Evolutionary conservation across 2,329 filamentous ascomycete species (phyloP).

Genomic region (Apiospora malaysiana): DNA sequence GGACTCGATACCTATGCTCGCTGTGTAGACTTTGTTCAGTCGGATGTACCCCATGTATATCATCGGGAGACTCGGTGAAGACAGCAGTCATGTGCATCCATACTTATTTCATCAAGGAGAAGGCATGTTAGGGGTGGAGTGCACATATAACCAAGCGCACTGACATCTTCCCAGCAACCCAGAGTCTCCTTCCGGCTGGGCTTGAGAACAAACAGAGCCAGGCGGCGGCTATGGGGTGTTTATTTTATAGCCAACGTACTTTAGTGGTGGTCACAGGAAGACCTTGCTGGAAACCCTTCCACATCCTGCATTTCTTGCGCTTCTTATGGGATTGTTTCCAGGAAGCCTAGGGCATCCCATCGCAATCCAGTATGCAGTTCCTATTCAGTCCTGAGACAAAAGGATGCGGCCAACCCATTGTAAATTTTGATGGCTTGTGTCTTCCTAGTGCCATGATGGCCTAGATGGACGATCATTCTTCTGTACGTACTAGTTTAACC

Average conservation of each 20-base stretch:
- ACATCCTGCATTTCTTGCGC: background rate
- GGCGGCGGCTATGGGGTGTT: too few relatives aligned
- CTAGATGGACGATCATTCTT: background rate
- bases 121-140: too few relatives aligned
- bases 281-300: background rate
- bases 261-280: background rate
- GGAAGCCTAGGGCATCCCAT: background rate
- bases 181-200: too few relatives aligned
- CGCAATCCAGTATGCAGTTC: background rate
- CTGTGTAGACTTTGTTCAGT: constrained; percentile 27
- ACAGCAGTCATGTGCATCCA: too few relatives aligned
- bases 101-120: background rate
- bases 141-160: too few relatives aligned
- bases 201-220: too few relatives aligned
- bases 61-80: background rate
- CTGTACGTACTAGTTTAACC: too few relatives aligned
- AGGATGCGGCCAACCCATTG: background rate
- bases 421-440: background rate
- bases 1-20: constrained; percentile 38
- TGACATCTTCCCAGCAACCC: too few relatives aligned
- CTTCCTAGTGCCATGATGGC: background rate
- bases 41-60: constrained; percentile 28
- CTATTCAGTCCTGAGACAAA: background rate
- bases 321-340: background rate
- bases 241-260: too few relatives aligned